These are phyloP conservation scores for Chlorella sp. DNA, from an alignment of 139 green algal genomes.

Conservation along the genomic window DNA sequence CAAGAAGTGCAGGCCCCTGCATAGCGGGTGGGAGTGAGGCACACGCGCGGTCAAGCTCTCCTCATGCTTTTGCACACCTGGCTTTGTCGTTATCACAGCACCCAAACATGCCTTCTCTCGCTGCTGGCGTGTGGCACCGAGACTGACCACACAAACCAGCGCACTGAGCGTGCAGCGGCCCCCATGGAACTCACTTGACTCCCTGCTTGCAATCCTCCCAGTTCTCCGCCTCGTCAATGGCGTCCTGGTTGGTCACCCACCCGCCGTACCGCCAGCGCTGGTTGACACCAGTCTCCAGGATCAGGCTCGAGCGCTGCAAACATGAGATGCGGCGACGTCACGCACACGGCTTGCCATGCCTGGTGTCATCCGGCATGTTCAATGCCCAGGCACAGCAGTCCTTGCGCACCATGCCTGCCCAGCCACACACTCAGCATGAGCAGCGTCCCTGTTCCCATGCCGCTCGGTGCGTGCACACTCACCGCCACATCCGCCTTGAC, in stretches of 20 bases:
- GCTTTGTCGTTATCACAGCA: neutral
- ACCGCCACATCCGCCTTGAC: constrained; percentile 49
- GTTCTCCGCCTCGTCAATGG: constrained; percentile 68
- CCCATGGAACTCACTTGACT: constrained; percentile 51
- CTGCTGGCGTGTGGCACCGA: neutral
- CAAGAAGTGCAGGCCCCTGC: constrained; percentile 92
- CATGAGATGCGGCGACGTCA: neutral
- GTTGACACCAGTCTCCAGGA: constrained; percentile 94
- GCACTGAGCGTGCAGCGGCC: too few species aligned
- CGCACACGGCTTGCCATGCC: neutral
- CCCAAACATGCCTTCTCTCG: neutral
- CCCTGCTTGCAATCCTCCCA: constrained; percentile 89
- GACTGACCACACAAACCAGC: neutral
- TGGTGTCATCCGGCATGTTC: too few species aligned
- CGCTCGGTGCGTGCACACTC: neutral
- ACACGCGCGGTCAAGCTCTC: neutral
- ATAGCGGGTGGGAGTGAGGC: neutral
- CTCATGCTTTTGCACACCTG: neutral
- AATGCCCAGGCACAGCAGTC: too few species aligned
- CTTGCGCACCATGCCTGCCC: too few species aligned
- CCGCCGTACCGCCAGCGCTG: constrained; percentile 85
- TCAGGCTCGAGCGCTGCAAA: constrained; percentile 58
- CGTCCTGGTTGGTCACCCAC: constrained; percentile 68
- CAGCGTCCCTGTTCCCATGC: too few species aligned
- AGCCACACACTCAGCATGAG: neutral